These are phyloP conservation scores for Ascosphaera apis DNA, from an alignment of 2,329 filamentous ascomycete species.

Conservation along the genomic window DNA sequence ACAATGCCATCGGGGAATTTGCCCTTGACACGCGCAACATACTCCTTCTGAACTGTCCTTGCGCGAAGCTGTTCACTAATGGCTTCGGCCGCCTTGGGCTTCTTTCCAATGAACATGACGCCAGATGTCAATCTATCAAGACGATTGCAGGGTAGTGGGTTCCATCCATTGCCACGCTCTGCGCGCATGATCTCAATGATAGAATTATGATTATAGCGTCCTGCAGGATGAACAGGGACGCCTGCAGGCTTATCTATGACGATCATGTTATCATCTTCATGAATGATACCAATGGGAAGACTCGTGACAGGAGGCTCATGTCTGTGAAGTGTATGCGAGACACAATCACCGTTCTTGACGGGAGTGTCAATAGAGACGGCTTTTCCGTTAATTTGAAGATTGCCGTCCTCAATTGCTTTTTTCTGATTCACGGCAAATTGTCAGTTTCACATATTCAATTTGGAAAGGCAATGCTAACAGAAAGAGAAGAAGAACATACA, in stretches of 20 bases:
- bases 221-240: conserved; percentile 83
- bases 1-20: conserved; percentile 80
- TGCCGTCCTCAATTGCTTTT: conserved; percentile 56
- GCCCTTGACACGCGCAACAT: conserved; percentile 74
- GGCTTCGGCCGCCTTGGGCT: conserved; percentile 51
- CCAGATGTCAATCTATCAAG: conserved; percentile 84
- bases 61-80: conserved; percentile 55
- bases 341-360: conserved; percentile 69
- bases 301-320: conserved; percentile 86
- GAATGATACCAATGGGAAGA: conserved; percentile 55
- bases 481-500: conserved; percentile 21
- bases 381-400: conserved; percentile 60
- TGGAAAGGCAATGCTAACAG: neutral
- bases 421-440: conserved; percentile 22
- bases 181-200: conserved; percentile 81
- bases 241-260: conserved; percentile 95
- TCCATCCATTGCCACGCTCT: conserved; percentile 36
- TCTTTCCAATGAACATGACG: conserved; percentile 95
- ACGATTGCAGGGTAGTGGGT: conserved; percentile 62
- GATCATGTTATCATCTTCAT: conserved; percentile 82
- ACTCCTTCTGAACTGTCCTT: conserved; percentile 81
- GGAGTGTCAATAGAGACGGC: conserved; percentile 42
- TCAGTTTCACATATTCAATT: neutral
- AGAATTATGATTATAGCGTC: conserved; percentile 88
- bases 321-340: conserved; percentile 82